These are phyloP conservation scores for Raffaelea deltoideospora DNA, from an alignment of 2,329 filamentous ascomycete genomes.

Conservation along the genomic window DNA sequence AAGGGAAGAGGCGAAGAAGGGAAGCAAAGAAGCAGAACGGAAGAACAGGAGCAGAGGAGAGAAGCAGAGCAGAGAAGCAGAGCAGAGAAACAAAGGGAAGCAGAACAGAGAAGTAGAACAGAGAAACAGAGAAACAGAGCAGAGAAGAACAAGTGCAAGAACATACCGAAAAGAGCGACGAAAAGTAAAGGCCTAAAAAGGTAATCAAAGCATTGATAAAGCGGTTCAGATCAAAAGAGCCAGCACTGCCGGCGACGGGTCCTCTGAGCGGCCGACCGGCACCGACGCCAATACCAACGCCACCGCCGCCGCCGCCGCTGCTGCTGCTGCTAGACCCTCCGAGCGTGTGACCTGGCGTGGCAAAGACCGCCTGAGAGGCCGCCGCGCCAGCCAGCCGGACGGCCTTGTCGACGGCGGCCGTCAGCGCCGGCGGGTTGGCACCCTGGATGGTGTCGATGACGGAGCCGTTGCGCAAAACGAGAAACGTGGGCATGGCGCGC, in stretches of 20 bases:
- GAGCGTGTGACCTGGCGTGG: slow-evolving; percentile 40
- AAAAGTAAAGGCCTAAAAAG: slow-evolving; percentile 46
- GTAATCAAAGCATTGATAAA: slow-evolving; percentile 34
- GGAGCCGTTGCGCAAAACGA: slow-evolving; percentile 67
- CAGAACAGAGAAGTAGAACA: neutral
- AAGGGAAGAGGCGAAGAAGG: neutral
- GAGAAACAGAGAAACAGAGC: neutral
- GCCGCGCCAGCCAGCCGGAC: slow-evolving; percentile 34
- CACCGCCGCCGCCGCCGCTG: slow-evolving; percentile 6
- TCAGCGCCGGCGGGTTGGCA: slow-evolving; percentile 63
- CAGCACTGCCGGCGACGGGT: slow-evolving; percentile 4
- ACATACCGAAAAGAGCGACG: slow-evolving; percentile 45
- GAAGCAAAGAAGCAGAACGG: neutral
- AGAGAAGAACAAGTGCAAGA: neutral
- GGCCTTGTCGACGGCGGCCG: slow-evolving; percentile 58
- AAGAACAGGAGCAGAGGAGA: neutral
- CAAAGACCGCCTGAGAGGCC: slow-evolving; percentile 33
- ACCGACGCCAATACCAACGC: neutral
- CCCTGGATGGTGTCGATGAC: slow-evolving; percentile 66
- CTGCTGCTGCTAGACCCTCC: slow-evolving; percentile 23
- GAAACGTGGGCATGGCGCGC: slow-evolving; percentile 84
- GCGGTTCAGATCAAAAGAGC: slow-evolving; percentile 21
- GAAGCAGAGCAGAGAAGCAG: too few species aligned
- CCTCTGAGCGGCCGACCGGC: too few species aligned
- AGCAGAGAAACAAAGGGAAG: neutral